A percentile compares a stretch with the other conserved stretches of the same genome.
Conservation (phyloP, 2,329 filamentous ascomycete species). For the Chrysoporthe deuterocubensis region DNA sequence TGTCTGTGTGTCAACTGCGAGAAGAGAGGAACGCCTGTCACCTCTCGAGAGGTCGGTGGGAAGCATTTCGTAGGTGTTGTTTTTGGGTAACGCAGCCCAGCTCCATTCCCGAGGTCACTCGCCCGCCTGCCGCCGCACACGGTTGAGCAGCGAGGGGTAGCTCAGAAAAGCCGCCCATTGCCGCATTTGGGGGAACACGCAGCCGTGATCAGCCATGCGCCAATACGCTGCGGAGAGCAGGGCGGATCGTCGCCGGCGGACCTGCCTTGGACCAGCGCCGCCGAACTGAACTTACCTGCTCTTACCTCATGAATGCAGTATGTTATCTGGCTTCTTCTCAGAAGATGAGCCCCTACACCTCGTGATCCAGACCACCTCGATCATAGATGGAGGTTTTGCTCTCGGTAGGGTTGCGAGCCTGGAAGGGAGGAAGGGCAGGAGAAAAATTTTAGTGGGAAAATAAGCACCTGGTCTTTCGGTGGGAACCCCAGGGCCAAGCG, state of each 20-base stretch:
- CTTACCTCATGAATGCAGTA: background rate
- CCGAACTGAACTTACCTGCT: background rate
- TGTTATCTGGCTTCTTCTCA: background rate
- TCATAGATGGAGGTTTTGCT: background rate
- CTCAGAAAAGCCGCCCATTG: conserved; percentile 42
- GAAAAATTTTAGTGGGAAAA: background rate
- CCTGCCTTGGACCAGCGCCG: background rate
- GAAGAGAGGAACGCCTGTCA: background rate
- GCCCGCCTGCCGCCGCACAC: background rate
- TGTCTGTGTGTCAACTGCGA: conserved; percentile 19
- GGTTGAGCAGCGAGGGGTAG: conserved; percentile 24
- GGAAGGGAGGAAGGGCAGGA: background rate
- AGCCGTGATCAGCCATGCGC: conserved; percentile 1
- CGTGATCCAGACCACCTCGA: background rate
- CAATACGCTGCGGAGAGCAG: background rate
- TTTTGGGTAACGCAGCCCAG: background rate
- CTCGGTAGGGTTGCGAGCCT: background rate
- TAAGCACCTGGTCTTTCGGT: background rate
- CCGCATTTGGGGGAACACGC: conserved; percentile 31
- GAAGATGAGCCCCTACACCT: background rate
- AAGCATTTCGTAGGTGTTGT: background rate
- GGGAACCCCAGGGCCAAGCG: background rate
- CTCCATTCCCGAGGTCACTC: background rate
- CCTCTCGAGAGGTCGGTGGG: background rate
- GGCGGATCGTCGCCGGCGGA: background rate